These are phyloP conservation scores for Neurospora sp. DNA, from an alignment of 495 filamentous ascomycete species.

Conservation along the genomic window DNA sequence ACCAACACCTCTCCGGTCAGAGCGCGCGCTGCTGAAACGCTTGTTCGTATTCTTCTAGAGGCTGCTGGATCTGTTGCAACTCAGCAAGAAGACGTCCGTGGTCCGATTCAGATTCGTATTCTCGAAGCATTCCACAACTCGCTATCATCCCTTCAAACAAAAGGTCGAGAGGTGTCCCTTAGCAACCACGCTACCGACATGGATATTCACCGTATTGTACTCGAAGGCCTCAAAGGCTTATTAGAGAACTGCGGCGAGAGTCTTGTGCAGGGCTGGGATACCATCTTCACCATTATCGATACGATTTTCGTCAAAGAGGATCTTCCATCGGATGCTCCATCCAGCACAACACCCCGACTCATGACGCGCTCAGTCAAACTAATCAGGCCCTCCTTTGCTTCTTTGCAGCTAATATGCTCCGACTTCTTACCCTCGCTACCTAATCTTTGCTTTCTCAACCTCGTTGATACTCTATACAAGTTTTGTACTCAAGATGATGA, in stretches of 20 bases:
- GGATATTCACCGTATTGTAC: conserved; percentile 70
- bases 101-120: conserved; percentile 57
- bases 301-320: conserved; percentile 58
- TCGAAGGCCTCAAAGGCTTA: conserved; percentile 72
- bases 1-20: conserved; percentile 50
- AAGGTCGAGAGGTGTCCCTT: conserved; percentile 38
- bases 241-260: conserved; percentile 84
- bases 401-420: conserved; percentile 84
- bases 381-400: conserved; percentile 75
- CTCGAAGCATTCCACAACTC: conserved; percentile 55
- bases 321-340: conserved; percentile 11
- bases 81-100: conserved; percentile 39
- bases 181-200: conserved; percentile 51
- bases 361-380: conserved; percentile 60
- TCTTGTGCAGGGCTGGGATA: conserved; percentile 70
- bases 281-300: conserved; percentile 74
- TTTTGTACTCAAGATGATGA: conserved; percentile 84
- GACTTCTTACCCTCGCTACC: conserved; percentile 81
- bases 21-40: conserved; percentile 58
- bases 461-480: conserved; percentile 79
- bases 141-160: conserved; percentile 35
- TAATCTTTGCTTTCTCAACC: conserved; percentile 62
- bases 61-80: conserved; percentile 43
- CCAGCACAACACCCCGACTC: conserved; percentile 15
- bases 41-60: conserved; percentile 62